Percentiles rank a stretch among this genome's conserved stretches.
These are phyloP conservation scores for Hippophae gyantsensis DNA, from an alignment of 306 rosid genomes.

Conservation along the genomic window DNA sequence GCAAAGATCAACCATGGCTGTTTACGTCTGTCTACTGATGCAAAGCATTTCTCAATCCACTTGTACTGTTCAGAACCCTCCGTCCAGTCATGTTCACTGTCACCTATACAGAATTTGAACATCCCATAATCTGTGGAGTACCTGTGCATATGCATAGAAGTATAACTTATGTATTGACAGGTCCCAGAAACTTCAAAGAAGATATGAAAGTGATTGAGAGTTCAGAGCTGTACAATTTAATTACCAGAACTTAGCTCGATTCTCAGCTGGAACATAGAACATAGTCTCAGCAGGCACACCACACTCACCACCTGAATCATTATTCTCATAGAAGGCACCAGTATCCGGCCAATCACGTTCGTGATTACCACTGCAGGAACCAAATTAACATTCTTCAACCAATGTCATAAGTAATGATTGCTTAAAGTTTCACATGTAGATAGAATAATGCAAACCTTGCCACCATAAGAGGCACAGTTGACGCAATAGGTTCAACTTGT, in stretches of 20 bases:
- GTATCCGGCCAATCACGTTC: conserved; percentile 90
- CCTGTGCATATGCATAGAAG: conserved; percentile 35
- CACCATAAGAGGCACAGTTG: conserved; percentile 74
- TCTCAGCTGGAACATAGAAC: conserved; percentile 90
- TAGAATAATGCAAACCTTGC: conserved; percentile 40
- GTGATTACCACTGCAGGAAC: conserved; percentile 69
- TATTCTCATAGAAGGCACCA: conserved; percentile 61
- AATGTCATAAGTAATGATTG: not conserved
- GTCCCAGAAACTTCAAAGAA: not conserved
- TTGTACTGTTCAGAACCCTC: conserved; percentile 71
- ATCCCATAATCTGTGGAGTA: conserved; percentile 78
- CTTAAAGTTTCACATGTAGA: not conserved
- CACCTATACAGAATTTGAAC: conserved; percentile 84
- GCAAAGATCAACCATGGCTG: conserved; percentile 90
- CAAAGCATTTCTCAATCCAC: conserved; percentile 74
- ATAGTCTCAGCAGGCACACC: conserved; percentile 75
- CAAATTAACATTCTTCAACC: conserved; percentile 11
- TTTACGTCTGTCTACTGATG: conserved; percentile 70
- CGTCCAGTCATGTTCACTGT: conserved; percentile 90
- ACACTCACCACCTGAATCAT: conserved; percentile 93
- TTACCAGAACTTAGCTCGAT: conserved; percentile 78
- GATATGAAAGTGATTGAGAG: not conserved
- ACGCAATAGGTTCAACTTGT: conserved; percentile 84
- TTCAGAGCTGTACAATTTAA: not conserved
- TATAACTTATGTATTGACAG: not conserved